Conservation (phyloP, 2,329 filamentous ascomycete species). For the Neurospora crassa region DNA sequence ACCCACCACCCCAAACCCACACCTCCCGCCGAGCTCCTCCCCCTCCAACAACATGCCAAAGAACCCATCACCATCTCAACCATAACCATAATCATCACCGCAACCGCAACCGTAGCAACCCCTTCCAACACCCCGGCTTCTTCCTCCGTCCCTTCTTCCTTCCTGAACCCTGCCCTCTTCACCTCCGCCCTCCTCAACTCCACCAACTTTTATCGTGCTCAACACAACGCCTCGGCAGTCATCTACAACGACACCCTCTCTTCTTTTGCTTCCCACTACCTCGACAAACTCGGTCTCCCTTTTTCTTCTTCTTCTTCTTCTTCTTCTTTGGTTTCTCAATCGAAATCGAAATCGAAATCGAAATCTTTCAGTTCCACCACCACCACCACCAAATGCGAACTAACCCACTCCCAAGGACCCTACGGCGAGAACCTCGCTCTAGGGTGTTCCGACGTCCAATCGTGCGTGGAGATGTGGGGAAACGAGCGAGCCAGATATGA, state of each 20-base stretch:
- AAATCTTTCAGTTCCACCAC: neutral
- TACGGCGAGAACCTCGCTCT: constrained; percentile 68
- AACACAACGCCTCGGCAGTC: constrained; percentile 51
- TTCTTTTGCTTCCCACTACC: constrained; percentile 42
- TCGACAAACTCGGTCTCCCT: constrained; percentile 18
- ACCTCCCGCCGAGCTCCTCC: neutral
- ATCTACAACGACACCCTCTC: constrained; percentile 58
- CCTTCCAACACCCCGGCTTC: constrained; percentile 19
- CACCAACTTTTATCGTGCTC: constrained; percentile 55
- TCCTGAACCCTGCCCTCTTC: constrained; percentile 29
- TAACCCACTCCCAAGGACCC: constrained; percentile 49
- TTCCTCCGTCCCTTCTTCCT: constrained; percentile 29
- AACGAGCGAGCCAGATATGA: constrained; percentile 49
- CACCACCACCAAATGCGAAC: constrained; percentile 29
- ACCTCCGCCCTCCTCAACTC: constrained; percentile 49
- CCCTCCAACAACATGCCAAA: neutral
- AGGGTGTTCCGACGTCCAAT: constrained; percentile 51
- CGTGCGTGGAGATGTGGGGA: constrained; percentile 57
- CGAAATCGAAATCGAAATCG: neutral
- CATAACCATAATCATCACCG: constrained; percentile 16
- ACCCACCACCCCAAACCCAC: neutral
- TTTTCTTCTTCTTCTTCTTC: no score
- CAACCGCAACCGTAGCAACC: constrained; percentile 6
- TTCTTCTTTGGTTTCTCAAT: no score
- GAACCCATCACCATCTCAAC: neutral